phyloP scores from a whole-genome alignment of 352 stramenopile species.

The Aphanomyces invadans region DNA sequence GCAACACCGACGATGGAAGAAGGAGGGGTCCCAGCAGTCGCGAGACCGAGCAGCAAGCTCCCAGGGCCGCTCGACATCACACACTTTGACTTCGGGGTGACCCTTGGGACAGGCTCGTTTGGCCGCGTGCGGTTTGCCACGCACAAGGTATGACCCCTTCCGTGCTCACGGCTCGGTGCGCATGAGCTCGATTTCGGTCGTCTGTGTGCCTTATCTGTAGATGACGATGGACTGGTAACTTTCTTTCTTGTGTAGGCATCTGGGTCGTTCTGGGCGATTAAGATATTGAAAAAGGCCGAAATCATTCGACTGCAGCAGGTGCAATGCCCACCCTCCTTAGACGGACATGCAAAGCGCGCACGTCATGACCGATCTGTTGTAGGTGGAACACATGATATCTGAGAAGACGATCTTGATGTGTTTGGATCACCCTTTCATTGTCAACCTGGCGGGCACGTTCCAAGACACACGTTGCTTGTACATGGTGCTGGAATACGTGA shows the following conservation, averaged over 20 bases:
- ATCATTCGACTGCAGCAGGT: conserved; percentile 94
- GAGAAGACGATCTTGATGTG: conserved; percentile 94
- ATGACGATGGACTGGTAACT: too few species aligned
- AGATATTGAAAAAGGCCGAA: conserved; percentile 96
- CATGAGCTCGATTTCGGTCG: too few species aligned
- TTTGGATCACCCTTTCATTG: conserved; percentile 94
- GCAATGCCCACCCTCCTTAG: too few species aligned
- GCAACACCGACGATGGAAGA: conserved; percentile 1
- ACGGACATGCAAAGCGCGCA: too few species aligned
- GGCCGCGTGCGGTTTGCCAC: conserved; percentile 94
- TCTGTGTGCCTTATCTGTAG: too few species aligned
- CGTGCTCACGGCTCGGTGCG: too few species aligned
- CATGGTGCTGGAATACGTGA: conserved; percentile 96
- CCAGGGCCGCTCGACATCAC: conserved; percentile 49
- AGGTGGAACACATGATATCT: conserved; percentile 96
- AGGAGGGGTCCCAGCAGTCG: neutral
- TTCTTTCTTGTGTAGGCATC: conserved; percentile 44
- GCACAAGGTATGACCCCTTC: conserved; percentile 77
- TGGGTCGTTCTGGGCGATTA: conserved; percentile 92
- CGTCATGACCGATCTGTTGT: too few species aligned
- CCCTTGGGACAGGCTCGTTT: conserved; percentile 95
- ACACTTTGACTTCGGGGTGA: conserved; percentile 95
- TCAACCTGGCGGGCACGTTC: conserved; percentile 91
- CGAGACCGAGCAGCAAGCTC: conserved; percentile 41
- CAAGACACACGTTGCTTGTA: conserved; percentile 94